Conservation (phyloP, 208 protist species). For the Histomonas meleagridis region DNA sequence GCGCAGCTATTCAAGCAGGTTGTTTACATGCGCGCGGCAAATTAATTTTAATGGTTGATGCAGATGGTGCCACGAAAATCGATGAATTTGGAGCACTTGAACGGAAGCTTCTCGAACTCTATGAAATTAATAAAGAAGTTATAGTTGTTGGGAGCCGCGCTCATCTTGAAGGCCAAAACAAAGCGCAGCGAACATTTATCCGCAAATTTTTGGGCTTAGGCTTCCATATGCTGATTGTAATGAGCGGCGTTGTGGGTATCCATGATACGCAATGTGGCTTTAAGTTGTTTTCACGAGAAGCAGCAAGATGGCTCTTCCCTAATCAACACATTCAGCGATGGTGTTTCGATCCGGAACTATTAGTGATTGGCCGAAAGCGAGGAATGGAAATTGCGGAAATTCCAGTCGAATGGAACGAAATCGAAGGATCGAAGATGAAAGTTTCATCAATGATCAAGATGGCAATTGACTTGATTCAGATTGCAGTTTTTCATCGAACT, state of each 20-base stretch:
- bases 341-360: constrained; percentile 47
- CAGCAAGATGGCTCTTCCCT: constrained; percentile 24
- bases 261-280: constrained; percentile 47
- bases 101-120: background rate
- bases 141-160: constrained; percentile 32
- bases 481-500: background rate
- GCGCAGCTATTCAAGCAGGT: constrained; percentile 40
- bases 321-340: constrained; percentile 45
- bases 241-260: background rate
- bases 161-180: background rate
- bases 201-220: constrained; percentile 34
- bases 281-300: constrained; percentile 43
- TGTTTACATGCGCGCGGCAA: constrained; percentile 22
- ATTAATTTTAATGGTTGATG: constrained; percentile 45
- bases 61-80: constrained; percentile 44
- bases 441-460: constrained; percentile 32
- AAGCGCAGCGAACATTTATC: constrained; percentile 30
- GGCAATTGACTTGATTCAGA: background rate
- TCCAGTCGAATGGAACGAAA: constrained; percentile 43
- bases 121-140: constrained; percentile 17
- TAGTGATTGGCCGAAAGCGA: constrained; percentile 36
- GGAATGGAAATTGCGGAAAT: constrained; percentile 37
- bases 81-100: constrained; percentile 33
- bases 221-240: constrained; percentile 40
- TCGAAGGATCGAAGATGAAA: constrained; percentile 43